These are phyloP conservation scores for Alternaria sp. DNA, from an alignment of 2,329 filamentous ascomycete species.

Conservation along the genomic window DNA sequence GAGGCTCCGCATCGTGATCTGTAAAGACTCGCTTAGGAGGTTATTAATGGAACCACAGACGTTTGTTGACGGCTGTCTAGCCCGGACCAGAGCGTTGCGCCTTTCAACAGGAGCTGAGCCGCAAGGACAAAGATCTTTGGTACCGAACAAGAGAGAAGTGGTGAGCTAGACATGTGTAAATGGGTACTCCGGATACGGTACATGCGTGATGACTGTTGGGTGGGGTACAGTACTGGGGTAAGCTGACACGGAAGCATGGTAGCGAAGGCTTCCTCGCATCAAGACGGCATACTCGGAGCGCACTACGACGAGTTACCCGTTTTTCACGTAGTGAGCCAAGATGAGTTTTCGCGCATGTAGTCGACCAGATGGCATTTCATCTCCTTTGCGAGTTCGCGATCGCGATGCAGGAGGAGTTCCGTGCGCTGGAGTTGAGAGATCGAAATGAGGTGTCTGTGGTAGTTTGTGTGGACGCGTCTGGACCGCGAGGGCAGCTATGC, in stretches of 20 bases:
- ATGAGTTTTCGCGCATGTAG: neutral
- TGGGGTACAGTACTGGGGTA: constrained; percentile 12
- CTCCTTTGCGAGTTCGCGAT: constrained; percentile 10
- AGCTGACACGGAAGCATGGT: constrained; percentile 11
- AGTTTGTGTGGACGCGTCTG: constrained; percentile 8
- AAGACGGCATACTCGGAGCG: constrained; percentile 15
- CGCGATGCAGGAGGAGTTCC: constrained; percentile 14
- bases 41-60: constrained; percentile 17
- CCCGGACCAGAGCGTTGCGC: constrained; percentile 2
- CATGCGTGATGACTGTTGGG: constrained; percentile 5
- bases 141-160: neutral
- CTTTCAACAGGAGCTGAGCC: constrained; percentile 7
- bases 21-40: constrained; percentile 17
- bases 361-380: constrained; percentile 3
- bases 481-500: constrained; percentile 11
- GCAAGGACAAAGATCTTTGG: neutral
- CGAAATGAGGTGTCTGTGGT: constrained; percentile 11
- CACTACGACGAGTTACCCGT: constrained; percentile 6
- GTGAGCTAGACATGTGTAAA: neutral
- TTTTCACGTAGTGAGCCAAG: constrained; percentile 6
- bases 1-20: constrained; percentile 17
- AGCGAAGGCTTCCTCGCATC: constrained; percentile 17
- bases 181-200: constrained; percentile 7
- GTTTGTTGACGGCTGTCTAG: constrained; percentile 14
- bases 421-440: constrained; percentile 14